Evolutionary conservation across 2,329 filamentous ascomycete genomes (phyloP).

Genomic region (Hansfordia pulvinata): DNA sequence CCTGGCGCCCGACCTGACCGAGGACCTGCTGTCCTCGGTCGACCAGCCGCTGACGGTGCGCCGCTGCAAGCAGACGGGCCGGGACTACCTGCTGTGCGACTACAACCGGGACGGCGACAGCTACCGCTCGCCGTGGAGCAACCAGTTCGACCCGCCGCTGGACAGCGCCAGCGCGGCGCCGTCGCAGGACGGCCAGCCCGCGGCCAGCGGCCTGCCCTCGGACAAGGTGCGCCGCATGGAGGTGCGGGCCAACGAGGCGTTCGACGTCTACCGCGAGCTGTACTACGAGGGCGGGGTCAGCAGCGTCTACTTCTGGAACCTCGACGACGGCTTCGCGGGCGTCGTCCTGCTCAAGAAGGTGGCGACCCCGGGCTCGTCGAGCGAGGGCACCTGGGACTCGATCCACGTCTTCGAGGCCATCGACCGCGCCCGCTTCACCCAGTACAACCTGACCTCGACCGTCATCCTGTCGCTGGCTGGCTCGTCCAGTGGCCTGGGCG

Average conservation of each 20-base stretch:
- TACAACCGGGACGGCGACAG: slow-evolving; percentile 99
- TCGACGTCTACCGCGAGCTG: slow-evolving; percentile 91
- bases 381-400: slow-evolving; percentile 84
- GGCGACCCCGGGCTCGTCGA: slow-evolving; percentile 49
- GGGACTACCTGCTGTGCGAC: slow-evolving; percentile 96
- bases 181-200: too few species aligned
- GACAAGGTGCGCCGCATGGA: slow-evolving; percentile 91
- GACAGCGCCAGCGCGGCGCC: slow-evolving; percentile 42
- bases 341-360: slow-evolving; percentile 93
- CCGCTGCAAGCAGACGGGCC: slow-evolving; percentile 75
- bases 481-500: slow-evolving; percentile 48
- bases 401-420: slow-evolving; percentile 98
- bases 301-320: slow-evolving; percentile 95
- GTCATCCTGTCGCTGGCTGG: slow-evolving; percentile 83
- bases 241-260: slow-evolving; percentile 84
- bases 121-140: slow-evolving; percentile 97
- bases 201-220: slow-evolving; percentile 75
- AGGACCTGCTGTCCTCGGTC: slow-evolving; percentile 94
- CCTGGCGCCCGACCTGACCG: slow-evolving; percentile 81
- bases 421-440: slow-evolving; percentile 78
- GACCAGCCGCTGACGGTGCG: slow-evolving; percentile 85
- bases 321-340: slow-evolving; percentile 95
- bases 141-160: slow-evolving; percentile 89
- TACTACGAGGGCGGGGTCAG: slow-evolving; percentile 96
- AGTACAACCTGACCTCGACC: slow-evolving; percentile 96